Evolutionary conservation across 208 protist genomes (phyloP).

Genomic region (Phytomonas sp.): DNA sequence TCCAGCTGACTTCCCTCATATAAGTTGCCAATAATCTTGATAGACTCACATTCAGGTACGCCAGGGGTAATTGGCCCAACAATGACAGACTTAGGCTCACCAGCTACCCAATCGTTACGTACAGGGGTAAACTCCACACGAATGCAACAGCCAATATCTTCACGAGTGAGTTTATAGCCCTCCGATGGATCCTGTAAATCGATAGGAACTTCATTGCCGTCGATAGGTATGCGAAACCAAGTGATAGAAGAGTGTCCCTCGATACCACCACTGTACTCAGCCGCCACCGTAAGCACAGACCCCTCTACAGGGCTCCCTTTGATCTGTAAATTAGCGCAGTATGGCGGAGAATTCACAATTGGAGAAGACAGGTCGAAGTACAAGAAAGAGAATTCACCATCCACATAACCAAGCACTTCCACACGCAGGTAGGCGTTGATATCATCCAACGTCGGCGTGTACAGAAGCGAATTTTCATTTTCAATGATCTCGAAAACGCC

Average conservation of each 20-base stretch:
- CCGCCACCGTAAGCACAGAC: slow-evolving; percentile 63
- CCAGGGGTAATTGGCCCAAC: slow-evolving; percentile 55
- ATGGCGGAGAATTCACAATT: slow-evolving; percentile 65
- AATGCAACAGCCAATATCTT: slow-evolving; percentile 82
- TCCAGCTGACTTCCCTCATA: slow-evolving; percentile 75
- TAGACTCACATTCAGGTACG: slow-evolving; percentile 77
- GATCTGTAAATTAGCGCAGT: slow-evolving; percentile 73
- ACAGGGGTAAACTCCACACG: slow-evolving; percentile 83
- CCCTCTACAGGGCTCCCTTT: slow-evolving; percentile 73
- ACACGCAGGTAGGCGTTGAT: slow-evolving; percentile 80
- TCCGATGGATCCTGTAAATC: slow-evolving; percentile 70
- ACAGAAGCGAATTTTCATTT: slow-evolving; percentile 73
- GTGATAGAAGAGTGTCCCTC: slow-evolving; percentile 79
- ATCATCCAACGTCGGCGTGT: slow-evolving; percentile 66
- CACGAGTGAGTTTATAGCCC: slow-evolving; percentile 66
- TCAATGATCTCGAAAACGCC: slow-evolving; percentile 85
- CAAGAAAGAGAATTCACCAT: slow-evolving; percentile 82
- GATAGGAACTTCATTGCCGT: slow-evolving; percentile 59
- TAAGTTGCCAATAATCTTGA: slow-evolving; percentile 87
- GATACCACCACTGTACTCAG: slow-evolving; percentile 81
- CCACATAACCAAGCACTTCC: slow-evolving; percentile 86
- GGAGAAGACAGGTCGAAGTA: slow-evolving; percentile 89
- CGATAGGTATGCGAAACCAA: slow-evolving; percentile 76
- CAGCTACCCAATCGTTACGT: slow-evolving; percentile 83
- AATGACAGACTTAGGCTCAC: slow-evolving; percentile 65